Evolutionary conservation across 345 rosid species (phyloP), one percentile per base, ranked within the genome.

Genomic region (Pistacia atlantica): DNA sequence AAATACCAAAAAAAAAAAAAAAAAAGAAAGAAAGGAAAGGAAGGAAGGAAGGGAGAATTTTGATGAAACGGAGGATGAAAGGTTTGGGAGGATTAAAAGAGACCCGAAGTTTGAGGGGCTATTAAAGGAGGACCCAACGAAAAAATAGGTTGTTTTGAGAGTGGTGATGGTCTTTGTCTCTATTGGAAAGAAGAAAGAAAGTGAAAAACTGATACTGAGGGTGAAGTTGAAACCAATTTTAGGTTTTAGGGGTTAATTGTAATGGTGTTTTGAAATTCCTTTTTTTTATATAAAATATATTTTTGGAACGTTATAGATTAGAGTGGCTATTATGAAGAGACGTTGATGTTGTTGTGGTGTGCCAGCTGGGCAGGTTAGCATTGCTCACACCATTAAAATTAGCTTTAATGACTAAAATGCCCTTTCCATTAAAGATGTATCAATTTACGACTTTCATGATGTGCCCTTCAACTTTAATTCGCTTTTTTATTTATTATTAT

Each of bases 71-170:
- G 48, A 12, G 45, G 45, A 16, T 11, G 12, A 42, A 58, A 45
- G 57, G 42, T 67, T 5, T 52, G 3, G 13, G 31, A 42, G 37
- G 13, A 45, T 2, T 58, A 14, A 52, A 57, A 51, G 73, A 17
- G 45, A 22, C 16, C 70, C 64, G 57, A 55, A 42, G 11, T 14
- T 33, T 16, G 1, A 5, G n/a, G 68, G 65, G 33, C 4, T 46
- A 49, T 25, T 20, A 35, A 73, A 73, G 76, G 46, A 74, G 52
- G 49, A 67, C 59, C 8, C 75, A 69, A 55, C 80, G 78, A 67
- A 68, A 62, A 63, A 28, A 59, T 68, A 73, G 78, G 73, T 63
- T 75, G 69, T 66, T 22, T 38, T 25, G 12, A 59, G 12, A 59
- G 38, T 25, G 4, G 33, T 58, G 66, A 56, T 55, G 14, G 64